Evolutionary conservation across 78 protist genomes (phyloP).

Genomic region (Guillardia theta): DNA sequence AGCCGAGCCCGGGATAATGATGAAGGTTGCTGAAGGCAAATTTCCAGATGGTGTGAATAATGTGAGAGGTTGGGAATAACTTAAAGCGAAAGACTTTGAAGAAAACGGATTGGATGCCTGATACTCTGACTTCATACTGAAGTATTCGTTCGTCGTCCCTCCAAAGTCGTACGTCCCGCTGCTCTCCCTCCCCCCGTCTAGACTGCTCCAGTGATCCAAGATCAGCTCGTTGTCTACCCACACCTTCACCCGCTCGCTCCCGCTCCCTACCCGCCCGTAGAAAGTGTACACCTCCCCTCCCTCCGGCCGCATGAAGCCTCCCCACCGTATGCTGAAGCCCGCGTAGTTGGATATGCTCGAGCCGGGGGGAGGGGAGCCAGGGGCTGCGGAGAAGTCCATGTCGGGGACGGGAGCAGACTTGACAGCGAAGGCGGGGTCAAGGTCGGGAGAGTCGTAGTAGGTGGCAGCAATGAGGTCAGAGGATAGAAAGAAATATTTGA

Average conservation of each 20-base stretch:
- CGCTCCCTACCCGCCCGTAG: background rate
- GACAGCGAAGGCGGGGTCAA: background rate
- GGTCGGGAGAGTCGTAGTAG: background rate
- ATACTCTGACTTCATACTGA: background rate
- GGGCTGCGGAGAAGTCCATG: background rate
- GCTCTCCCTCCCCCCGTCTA: background rate
- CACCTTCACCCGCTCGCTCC: background rate
- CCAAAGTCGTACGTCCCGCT: background rate
- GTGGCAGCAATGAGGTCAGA: background rate
- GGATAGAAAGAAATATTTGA: no score
- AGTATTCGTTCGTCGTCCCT: background rate
- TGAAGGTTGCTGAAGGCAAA: background rate
- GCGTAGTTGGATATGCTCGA: background rate
- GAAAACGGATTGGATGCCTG: no score
- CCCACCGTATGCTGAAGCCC: constrained; percentile 10
- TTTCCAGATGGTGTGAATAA: no score
- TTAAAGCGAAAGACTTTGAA: no score
- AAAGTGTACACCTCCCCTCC: background rate
- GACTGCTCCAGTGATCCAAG: constrained; percentile 5
- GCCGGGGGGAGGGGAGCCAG: background rate
- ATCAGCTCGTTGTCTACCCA: constrained; percentile 33
- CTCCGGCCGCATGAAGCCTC: background rate
- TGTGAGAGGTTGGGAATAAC: no score
- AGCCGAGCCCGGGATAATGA: background rate
- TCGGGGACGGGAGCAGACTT: background rate